Evolutionary conservation across 768 basidiomycete genomes (phyloP), one percentile per base, ranked within the genome.

Genomic region (Xerocomus spinulosus): DNA sequence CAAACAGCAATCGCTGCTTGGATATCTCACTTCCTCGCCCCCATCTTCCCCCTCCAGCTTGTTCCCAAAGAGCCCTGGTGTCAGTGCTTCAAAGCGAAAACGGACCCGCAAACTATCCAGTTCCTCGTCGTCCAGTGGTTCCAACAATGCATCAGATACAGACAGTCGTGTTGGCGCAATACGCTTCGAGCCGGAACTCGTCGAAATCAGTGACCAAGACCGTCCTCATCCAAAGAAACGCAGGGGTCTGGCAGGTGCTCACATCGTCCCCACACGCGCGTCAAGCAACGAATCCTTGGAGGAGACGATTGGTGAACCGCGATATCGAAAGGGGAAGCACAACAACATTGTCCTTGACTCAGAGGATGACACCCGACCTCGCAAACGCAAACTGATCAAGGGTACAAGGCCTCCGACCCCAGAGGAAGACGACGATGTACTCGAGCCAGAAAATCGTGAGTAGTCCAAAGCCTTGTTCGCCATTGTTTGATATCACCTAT

Each of bases 381-480:
- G 57, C 48, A 67, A 63, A 37, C 69, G 72, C 34, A 75, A 73
- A 57, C 55, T 77, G 15, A 57, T 72, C 44, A 78, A 72, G 60
- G 74, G 73, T 18, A 52, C 56, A 25, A 68, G 73, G 53, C 73
- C 74, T 25, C 66, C 67, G 8, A 69, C 72, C 4, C 74, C 70
- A 5, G 70, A 73, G 17, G 75, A 72, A 18, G 70, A 76, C 24
- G 77, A 56, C 8, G 60, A 77, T 41, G 54, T 73, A 17, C 53
- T 75, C 32, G 72, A 70, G 15, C 72, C 80, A 54, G 70, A 77
- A 70, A 70, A 80, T 51, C 73, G 86, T 84, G 56, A 59, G 77
- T 64, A 43, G 7, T 39, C 45, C 39, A 26, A 29, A 20, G 10
- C 15, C 15, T 8, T 15, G 36, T 40, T 42, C 30, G 14, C n/a